Percentiles rank a stretch among this genome's conserved stretches.
Evolutionary conservation across 345 rosid species (phyloP).

Genomic region (Gossypium raimondii): DNA sequence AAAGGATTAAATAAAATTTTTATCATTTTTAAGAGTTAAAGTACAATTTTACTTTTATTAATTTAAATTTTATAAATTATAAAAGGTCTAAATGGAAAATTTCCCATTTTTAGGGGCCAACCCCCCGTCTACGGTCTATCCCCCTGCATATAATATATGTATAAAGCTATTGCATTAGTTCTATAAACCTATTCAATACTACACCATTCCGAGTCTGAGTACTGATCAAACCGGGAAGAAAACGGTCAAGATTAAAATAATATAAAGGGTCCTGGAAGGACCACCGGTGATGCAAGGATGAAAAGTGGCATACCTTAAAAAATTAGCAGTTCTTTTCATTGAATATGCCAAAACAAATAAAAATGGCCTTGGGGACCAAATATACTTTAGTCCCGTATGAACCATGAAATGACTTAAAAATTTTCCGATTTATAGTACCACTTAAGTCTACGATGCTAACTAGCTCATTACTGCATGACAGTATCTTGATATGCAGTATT

Average conservation of each 20-base stretch:
- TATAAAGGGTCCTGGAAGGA: background rate
- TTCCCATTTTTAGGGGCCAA: too few species aligned
- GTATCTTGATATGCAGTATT: background rate
- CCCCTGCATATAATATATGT: background rate
- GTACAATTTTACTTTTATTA: too few species aligned
- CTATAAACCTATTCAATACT: background rate
- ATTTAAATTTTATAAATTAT: too few species aligned
- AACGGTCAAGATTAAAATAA: constrained; percentile 1
- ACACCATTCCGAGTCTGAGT: background rate
- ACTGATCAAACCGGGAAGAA: background rate
- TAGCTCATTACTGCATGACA: background rate
- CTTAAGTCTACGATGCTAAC: background rate
- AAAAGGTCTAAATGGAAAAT: too few species aligned
- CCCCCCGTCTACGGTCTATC: too few species aligned
- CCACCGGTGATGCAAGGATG: background rate
- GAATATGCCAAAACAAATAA: background rate
- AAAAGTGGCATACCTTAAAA: background rate
- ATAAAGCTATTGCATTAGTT: background rate
- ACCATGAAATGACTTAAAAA: background rate
- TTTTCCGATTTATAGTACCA: background rate
- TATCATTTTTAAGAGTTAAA: too few species aligned
- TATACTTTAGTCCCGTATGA: background rate
- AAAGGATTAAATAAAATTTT: too few species aligned
- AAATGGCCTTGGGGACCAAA: background rate
- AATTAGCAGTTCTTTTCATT: background rate